Conservation (phyloP, 805 yeast species). For the Dipodascus geniculatus region DNA sequence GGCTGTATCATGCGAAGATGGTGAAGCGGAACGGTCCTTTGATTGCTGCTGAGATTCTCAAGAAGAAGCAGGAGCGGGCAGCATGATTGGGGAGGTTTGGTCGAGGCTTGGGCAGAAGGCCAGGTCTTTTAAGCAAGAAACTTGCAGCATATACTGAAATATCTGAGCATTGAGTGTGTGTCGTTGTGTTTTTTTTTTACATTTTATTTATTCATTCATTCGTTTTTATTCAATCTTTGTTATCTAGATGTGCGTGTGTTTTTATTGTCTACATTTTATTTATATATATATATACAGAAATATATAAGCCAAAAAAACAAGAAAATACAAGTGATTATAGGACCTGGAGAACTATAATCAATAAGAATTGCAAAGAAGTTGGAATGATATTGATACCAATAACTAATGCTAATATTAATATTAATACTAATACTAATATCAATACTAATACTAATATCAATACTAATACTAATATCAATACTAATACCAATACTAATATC, state of each 20-base stretch:
- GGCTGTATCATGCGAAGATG: conserved; percentile 59
- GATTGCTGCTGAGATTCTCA: conserved; percentile 34
- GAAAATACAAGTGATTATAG: not conserved
- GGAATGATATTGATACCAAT: too few relatives aligned
- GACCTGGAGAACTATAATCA: conserved; percentile 3
- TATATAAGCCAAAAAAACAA: not conserved
- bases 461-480: too few relatives aligned
- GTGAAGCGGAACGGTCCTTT: conserved; percentile 45
- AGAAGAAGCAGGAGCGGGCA: conserved; percentile 7
- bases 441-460: too few relatives aligned
- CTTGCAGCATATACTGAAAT: too few relatives aligned
- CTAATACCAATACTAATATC: too few relatives aligned
- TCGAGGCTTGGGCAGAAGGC: too few relatives aligned
- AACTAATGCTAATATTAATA: too few relatives aligned
- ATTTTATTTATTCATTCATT: not conserved
- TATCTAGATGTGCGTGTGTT: not conserved
- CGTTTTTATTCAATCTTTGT: not conserved
- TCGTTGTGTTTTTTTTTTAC: not conserved
- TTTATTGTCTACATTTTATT: too few relatives aligned
- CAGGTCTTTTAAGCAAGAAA: too few relatives aligned
- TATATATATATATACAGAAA: not conserved
- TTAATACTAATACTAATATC: too few relatives aligned
- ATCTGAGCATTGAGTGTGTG: too few relatives aligned
- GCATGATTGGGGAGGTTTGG: not conserved
- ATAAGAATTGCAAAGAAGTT: too few relatives aligned